Evolutionary conservation across 257 asterid genomes (phyloP).

Genomic region (Gardenia jasminoides): DNA sequence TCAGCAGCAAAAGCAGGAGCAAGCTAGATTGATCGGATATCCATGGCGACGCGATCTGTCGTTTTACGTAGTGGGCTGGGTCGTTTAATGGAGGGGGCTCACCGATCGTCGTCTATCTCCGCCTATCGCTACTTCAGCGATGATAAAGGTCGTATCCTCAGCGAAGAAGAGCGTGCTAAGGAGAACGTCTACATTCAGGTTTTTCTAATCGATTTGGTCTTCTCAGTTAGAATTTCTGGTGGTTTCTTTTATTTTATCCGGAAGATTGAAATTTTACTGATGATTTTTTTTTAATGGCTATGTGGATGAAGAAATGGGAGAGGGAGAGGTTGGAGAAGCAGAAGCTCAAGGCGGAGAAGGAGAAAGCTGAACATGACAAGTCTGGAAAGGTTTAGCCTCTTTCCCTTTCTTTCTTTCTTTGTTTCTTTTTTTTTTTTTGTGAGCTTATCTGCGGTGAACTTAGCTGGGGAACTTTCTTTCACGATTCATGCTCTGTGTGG

Average conservation of each 20-base stretch:
- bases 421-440: too few relatives aligned
- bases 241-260: background rate
- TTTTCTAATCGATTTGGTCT: background rate
- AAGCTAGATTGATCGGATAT: background rate
- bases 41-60: constrained; percentile 47
- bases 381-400: constrained; percentile 45
- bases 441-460: background rate
- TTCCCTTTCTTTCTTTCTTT: too few relatives aligned
- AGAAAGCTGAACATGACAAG: constrained; percentile 55
- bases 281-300: constrained; percentile 2
- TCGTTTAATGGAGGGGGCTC: constrained; percentile 40
- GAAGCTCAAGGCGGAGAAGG: constrained; percentile 63
- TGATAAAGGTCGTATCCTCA: constrained; percentile 62
- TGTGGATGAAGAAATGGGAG: constrained; percentile 65
- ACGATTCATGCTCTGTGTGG: too few relatives aligned
- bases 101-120: constrained; percentile 36
- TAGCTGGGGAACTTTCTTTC: background rate
- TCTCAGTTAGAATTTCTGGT: background rate
- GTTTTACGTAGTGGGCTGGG: constrained; percentile 30
- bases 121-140: constrained; percentile 55
- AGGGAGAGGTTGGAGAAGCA: constrained; percentile 71
- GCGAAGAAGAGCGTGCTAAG: constrained; percentile 87
- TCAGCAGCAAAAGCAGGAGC: background rate
- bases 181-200: constrained; percentile 81
- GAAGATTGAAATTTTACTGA: background rate